Base-by-base conservation (phyloP, 148 eudicot species). In the Vaccinium darrowii region DNA sequence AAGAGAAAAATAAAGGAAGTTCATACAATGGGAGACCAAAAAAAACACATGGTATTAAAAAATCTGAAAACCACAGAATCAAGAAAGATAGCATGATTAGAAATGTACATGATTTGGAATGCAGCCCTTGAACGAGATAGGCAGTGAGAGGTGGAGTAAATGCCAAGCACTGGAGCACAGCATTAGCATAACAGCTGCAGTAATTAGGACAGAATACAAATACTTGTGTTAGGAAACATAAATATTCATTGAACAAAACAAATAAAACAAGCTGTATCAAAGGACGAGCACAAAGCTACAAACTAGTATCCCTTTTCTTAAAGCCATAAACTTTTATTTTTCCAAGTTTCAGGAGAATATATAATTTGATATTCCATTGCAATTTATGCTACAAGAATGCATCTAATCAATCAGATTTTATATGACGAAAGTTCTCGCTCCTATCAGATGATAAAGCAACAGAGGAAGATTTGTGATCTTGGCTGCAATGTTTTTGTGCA, bases 151-250 rank as follows among this genome's bases (percentile, higher is more conserved):
- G 96, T 21, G 98, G 98, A 47, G 98, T 95, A 79, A 85, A 93
- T 87, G 95, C 89, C 93, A 95, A 88, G 90, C 98, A 95, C 78
- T 95, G 98, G 74, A 95, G 94, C 81, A 93, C 98, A 33, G 86
- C 94, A 88, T 95, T 94, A 53, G 98, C 98, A 87, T 94, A 95
- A 88, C 98, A 95, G 86, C 98, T 95, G 90, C 89, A 88, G 23
- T 56, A 87, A 33, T 25, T 86, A 78, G 50, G 18, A 62, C 27
- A 36, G 10, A 72, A 83, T 67, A 51, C 13, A 67, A 7, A 25
- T 52, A 67, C 74, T 57, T 43, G 25, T 23, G 78, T 80, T 77
- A 84, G 73, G 60, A 65, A 27, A 52, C 63, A 80, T 30, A 47
- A 15, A 51, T 25, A 51, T 9, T 58, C 47, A n/a, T 43, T 39